Evolutionary conservation across 1,139 yeast species (phyloP).

Genomic region (Entelexis paramagnoliae): DNA sequence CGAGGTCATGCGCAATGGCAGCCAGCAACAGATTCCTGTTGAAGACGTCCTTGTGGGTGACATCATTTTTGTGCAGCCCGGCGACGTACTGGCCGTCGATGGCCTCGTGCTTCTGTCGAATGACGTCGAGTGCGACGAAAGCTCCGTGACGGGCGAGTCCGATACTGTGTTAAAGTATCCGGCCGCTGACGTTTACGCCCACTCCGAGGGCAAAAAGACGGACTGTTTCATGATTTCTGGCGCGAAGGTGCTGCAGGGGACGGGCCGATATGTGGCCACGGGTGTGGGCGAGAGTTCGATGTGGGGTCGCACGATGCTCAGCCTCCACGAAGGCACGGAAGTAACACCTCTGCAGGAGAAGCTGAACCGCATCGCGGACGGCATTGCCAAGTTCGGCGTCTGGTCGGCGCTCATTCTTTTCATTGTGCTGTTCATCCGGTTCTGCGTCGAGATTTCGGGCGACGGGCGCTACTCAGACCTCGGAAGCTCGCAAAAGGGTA

Average conservation of each 20-base stretch:
- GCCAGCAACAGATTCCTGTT: constrained; percentile 58
- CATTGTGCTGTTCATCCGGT: constrained; percentile 66
- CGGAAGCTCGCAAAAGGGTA: constrained; percentile 64
- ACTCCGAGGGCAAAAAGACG: constrained; percentile 26
- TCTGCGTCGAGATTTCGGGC: constrained; percentile 48
- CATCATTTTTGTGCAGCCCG: constrained; percentile 70
- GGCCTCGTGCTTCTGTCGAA: constrained; percentile 61
- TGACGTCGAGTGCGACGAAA: constrained; percentile 80
- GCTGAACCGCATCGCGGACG: constrained; percentile 73
- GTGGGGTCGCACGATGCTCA: constrained; percentile 83
- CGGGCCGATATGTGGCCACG: constrained; percentile 76
- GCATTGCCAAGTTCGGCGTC: constrained; percentile 87
- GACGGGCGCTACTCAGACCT: constrained; percentile 10
- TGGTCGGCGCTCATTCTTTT: constrained; percentile 73
- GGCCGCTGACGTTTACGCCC: constrained; percentile 39
- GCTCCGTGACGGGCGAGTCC: constrained; percentile 89
- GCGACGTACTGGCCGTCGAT: constrained; percentile 90
- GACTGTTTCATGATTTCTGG: constrained; percentile 90
- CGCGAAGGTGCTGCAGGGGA: constrained; percentile 74
- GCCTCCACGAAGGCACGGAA: constrained; percentile 64
- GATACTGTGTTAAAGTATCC: constrained; percentile 62
- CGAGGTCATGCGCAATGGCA: constrained; percentile 64
- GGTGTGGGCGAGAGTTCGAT: constrained; percentile 84
- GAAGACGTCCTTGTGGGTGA: constrained; percentile 82
- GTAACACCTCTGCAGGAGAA: constrained; percentile 83